Conservation (phyloP, 1,284 basidiomycete genomes). For the Heterobasidion irregulare region DNA sequence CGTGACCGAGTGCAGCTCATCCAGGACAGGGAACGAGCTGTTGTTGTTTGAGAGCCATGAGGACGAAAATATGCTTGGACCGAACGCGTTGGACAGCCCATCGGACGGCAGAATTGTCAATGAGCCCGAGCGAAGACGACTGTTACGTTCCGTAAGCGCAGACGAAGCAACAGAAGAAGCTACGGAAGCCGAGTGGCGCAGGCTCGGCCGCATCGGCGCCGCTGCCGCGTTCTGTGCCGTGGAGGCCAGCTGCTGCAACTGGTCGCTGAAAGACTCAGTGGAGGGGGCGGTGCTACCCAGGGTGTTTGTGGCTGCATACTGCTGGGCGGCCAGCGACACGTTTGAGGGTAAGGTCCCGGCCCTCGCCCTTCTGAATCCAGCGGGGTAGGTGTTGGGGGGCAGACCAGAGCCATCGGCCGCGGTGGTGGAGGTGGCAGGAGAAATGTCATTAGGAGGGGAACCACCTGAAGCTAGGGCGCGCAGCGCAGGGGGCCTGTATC, state of each 20-base stretch:
- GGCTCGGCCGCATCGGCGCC: constrained; percentile 51
- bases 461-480: constrained; percentile 61
- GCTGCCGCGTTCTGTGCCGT: constrained; percentile 25
- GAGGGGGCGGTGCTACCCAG: constrained; percentile 42
- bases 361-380: constrained; percentile 80
- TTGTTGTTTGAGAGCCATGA: constrained; percentile 73
- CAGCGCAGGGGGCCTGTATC: constrained; percentile 76
- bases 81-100: constrained; percentile 81
- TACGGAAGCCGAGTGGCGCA: constrained; percentile 71
- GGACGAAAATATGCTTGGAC: constrained; percentile 78
- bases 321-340: constrained; percentile 78
- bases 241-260: constrained; percentile 33
- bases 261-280: constrained; percentile 59
- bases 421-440: constrained; percentile 31
- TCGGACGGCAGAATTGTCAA: constrained; percentile 63
- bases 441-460: constrained; percentile 60
- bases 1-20: constrained; percentile 72
- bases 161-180: constrained; percentile 56
- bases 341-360: constrained; percentile 85
- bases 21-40: constrained; percentile 53
- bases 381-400: constrained; percentile 64
- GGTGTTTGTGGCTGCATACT: constrained; percentile 61
- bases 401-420: constrained; percentile 48
- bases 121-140: constrained; percentile 84
- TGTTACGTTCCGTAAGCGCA: constrained; percentile 56